Percentiles rank a stretch among this genome's conserved stretches.
Conservation (phyloP, 2,329 filamentous ascomycete species). For the Berkeleyomyces rouxiae region DNA sequence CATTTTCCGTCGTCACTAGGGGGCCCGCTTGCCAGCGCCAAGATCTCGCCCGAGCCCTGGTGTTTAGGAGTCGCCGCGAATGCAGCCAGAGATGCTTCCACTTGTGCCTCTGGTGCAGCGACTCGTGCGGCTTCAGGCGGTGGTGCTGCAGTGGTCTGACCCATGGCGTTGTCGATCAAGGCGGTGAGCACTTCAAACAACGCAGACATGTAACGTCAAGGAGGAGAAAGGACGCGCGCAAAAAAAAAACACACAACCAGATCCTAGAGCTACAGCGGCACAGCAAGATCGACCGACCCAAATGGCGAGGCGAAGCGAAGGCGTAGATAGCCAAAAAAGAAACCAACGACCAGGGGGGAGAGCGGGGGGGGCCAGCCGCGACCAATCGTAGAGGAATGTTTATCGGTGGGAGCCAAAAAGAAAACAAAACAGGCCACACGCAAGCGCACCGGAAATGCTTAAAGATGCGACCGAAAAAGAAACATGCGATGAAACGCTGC, state of each 20-base stretch:
- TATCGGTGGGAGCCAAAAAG: not conserved
- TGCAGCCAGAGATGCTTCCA: not conserved
- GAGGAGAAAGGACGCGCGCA: not conserved
- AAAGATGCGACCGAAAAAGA: not conserved
- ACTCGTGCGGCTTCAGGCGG: not conserved
- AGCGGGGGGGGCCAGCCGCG: not conserved
- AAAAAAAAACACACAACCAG: not conserved
- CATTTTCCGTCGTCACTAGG: not conserved
- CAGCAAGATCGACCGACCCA: not conserved
- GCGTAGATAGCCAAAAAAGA: not conserved
- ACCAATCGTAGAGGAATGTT: not conserved
- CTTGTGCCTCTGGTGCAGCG: not conserved
- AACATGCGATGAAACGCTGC: not conserved
- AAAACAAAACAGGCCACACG: not conserved
- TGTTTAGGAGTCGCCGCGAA: not conserved
- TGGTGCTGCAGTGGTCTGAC: not conserved
- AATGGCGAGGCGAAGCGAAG: not conserved
- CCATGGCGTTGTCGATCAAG: constrained; percentile 1
- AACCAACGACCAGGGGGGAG: not conserved
- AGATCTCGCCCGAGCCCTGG: not conserved
- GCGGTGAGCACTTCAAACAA: not conserved
- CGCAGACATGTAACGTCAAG: not conserved
- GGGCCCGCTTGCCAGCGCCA: not conserved
- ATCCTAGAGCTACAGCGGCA: not conserved
- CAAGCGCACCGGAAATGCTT: not conserved